Percentiles rank a stretch among this genome's conserved stretches.
Conservation (phyloP, 2,329 filamentous ascomycete genomes). For the Aspergillus costaricaensis region DNA sequence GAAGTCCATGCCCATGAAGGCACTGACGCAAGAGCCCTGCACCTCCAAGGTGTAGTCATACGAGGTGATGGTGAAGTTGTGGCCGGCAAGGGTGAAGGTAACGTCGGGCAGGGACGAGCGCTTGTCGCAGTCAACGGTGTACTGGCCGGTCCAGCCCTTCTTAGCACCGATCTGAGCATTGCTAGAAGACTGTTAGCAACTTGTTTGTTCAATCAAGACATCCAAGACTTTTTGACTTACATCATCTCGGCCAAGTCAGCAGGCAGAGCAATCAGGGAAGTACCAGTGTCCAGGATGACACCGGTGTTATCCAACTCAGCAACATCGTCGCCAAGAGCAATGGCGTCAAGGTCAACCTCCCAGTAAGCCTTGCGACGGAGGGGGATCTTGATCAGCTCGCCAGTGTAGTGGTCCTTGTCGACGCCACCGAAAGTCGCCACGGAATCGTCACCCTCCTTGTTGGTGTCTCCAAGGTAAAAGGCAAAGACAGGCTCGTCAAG, state of each 20-base stretch:
- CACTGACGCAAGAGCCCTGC: constrained; percentile 92
- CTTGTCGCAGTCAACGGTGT: constrained; percentile 86
- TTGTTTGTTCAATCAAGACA: background rate
- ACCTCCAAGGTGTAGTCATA: constrained; percentile 96
- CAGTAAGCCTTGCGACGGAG: constrained; percentile 99
- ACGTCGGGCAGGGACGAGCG: constrained; percentile 83
- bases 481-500: constrained; percentile 92
- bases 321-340: constrained; percentile 81
- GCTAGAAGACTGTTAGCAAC: constrained; percentile 34
- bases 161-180: constrained; percentile 98
- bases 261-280: constrained; percentile 94
- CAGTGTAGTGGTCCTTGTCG: constrained; percentile 76
- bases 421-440: constrained; percentile 89
- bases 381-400: constrained; percentile 89
- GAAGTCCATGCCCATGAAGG: constrained; percentile 96
- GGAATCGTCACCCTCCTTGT: constrained; percentile 71
- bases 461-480: constrained; percentile 85
- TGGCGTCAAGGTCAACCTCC: constrained; percentile 95
- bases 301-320: constrained; percentile 93
- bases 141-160: constrained; percentile 97
- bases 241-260: constrained; percentile 89
- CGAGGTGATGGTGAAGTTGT: constrained; percentile 87
- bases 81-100: constrained; percentile 83
- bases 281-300: constrained; percentile 96
- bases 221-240: constrained; percentile 42